phyloP scores from a whole-genome alignment of 225 moss, liverwort and hornwort genomes.

The Ulota crispa region DNA sequence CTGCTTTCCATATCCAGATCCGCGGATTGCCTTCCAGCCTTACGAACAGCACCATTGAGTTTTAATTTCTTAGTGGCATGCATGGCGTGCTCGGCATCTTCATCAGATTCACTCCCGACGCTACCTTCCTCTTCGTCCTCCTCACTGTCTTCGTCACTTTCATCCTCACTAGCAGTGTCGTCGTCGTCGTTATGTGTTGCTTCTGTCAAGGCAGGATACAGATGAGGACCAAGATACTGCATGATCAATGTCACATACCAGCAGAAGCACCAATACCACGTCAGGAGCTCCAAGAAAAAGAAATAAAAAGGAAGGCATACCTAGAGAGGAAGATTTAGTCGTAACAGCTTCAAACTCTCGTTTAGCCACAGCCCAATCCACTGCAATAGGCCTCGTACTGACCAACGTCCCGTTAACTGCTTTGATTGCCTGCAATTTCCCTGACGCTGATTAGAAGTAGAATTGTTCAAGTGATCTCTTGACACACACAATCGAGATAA shows the following conservation, averaged over 20 bases:
- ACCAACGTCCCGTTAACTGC: constrained; percentile 74
- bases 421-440: constrained; percentile 69
- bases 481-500: background rate
- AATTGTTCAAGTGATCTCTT: background rate
- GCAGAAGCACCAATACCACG: background rate
- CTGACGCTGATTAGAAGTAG: background rate
- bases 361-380: constrained; percentile 96
- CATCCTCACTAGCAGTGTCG: constrained; percentile 75
- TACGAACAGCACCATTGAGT: constrained; percentile 9
- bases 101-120: constrained; percentile 34
- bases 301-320: constrained; percentile 24
- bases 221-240: constrained; percentile 24
- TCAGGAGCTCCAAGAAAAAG: background rate
- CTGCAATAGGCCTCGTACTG: constrained; percentile 87
- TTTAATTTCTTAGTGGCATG: constrained; percentile 36
- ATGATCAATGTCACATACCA: background rate
- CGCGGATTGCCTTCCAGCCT: background rate
- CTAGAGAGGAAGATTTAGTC: constrained; percentile 48
- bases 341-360: constrained; percentile 71
- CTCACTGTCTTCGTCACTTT: constrained; percentile 42
- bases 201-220: constrained; percentile 19
- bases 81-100: constrained; percentile 14
- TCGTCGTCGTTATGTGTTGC: constrained; percentile 33
- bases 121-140: constrained; percentile 32
- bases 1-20: constrained; percentile 30